Evolutionary conservation across 2,329 filamentous ascomycete species (phyloP), one percentile per base, ranked within the genome.

Genomic region (Fusarium chlamydosporum): DNA sequence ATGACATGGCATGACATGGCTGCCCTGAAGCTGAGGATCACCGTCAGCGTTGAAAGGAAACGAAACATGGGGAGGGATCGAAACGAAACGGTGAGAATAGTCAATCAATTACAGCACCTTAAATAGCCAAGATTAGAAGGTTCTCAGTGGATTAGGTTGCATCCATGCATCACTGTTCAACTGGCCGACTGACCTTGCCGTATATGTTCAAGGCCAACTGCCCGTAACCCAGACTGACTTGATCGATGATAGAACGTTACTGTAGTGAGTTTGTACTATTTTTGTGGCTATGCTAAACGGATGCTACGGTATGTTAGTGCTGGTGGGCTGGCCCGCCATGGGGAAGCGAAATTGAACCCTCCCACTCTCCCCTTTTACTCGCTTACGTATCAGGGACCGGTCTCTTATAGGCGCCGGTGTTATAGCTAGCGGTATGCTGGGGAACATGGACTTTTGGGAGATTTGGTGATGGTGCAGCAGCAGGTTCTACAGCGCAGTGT

Each of bases 341-440:
- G 67, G 38, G 63, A 73, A 73, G 71, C 71, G 71, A 73, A 48
- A 73, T 73, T 73, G 65, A 61, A 46, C 34, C 26, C 12, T 27
- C 16, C 33, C 34, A 27, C 47, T n/a, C 50, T 57, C 65, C 56
- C 47, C 41, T 62, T 72, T 70, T 41, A 16, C 12, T 51, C 47
- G 34, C 47, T 23, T 40, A 20, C 47, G 47, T 40, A 51, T 40
- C 47, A 51, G 29, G 16, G 47, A 27, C 47, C 34, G 34, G 34
- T 26, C 5, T 40, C 33, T 51, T 51, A 29, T 29, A 51, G 23
- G n/a, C n/a, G 26, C 26, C 47, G 23, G 23, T 40, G 26, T 38
- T 51, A 51, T 51, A 51, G 23, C 35, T 51, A 40, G 33, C 47
- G 34, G 47, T 38, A 50, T 35, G 13, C 16, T 27, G 12, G 23